Evolutionary conservation across 2,329 filamentous ascomycete genomes (phyloP), one percentile per base, ranked within the genome.

Genomic region (Aspergillus vadensis): DNA sequence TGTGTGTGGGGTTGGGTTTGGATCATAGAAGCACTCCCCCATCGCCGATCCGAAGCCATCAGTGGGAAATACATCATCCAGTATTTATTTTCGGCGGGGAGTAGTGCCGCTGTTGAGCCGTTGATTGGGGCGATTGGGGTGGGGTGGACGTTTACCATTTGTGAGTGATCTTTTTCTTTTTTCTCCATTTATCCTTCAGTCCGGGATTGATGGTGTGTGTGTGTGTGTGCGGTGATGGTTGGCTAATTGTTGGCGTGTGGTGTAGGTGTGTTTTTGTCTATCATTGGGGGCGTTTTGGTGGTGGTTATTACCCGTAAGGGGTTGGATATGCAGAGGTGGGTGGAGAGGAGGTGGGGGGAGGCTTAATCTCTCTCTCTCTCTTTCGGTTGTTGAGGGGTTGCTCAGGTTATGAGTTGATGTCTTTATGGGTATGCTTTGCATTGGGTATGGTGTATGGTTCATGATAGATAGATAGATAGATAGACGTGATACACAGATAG

Each of bases 41-140:
- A 68, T 15, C 61, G 69, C 17, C 85, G 86, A n/a, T 85, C 87
- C 9, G 90, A 94, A 70, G 89, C 93, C 2, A 87, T 91, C 56
- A 88, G 89, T 1, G 89, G 90, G 0, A 95, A 95, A 73, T 95
- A 93, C 74, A 86, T 91, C 64, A 80, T 91, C 39, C 83, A 91
- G 25, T 95, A 94, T 75, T 70, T 92, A 3, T 90, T 92, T 63
- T 90, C 87, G 1, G 90, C 89, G 10, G 79, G 83, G 3, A 89
- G 85, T 0, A 90, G 86, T 6, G 91, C 88, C 0, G 84, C 86
- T 0, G 90, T 91, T 61, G 79, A 94, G 56, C 91, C 91, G 0
- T 85, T 88, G 9, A 84, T 93, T 30, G 78, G 91, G 60, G 79
- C 76, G 25, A 89, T 94, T 58, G 91, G 91, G 4, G 87, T 94